These are phyloP conservation scores for Saccharomyces hybrid DNA, from an alignment of 1,139 yeast species.

Conservation along the genomic window DNA sequence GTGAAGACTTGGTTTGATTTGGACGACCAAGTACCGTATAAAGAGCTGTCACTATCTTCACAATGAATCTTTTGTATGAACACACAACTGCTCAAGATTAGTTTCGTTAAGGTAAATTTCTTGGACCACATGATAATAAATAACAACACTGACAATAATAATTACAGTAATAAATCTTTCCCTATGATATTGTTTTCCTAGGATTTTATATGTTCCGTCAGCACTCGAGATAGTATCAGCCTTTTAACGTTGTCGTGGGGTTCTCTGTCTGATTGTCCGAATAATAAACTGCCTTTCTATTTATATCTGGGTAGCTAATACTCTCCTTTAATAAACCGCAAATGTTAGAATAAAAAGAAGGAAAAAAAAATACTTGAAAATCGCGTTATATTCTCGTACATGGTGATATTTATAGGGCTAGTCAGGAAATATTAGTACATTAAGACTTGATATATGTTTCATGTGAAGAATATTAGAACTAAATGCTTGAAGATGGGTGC, in stretches of 20 bases:
- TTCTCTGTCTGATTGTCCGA: not conserved
- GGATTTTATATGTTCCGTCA: not conserved
- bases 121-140: not conserved
- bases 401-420: not conserved
- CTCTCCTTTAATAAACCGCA: not conserved
- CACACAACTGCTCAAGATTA: not conserved
- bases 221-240: not conserved
- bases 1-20: constrained; percentile 92
- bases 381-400: not conserved
- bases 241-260: not conserved
- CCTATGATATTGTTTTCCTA: not conserved
- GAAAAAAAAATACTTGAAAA: not conserved
- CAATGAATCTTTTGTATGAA: not conserved
- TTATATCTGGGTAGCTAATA: not conserved
- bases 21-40: constrained; percentile 92
- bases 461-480: not conserved
- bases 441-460: not conserved
- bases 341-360: not conserved
- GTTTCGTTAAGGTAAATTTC: not conserved
- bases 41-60: constrained; percentile 12
- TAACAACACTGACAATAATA: not conserved
- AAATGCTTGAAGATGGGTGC: not conserved
- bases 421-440: not conserved
- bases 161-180: not conserved
- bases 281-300: not conserved